phyloP scores from a whole-genome alignment of 1,139 yeast species.

The Arxiozyma slooffiae region DNA sequence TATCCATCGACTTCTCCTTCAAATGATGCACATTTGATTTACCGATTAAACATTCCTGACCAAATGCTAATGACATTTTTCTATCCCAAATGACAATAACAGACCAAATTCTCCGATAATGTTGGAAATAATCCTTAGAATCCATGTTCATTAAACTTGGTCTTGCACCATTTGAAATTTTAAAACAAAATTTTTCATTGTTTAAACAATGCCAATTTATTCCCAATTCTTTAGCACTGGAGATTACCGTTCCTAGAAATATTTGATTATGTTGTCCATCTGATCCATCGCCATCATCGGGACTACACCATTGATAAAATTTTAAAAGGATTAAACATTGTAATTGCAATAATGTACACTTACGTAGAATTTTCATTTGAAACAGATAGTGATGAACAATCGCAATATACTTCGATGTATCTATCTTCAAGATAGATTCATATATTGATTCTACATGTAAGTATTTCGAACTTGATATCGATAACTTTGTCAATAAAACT shows the following conservation, averaged over 20 bases:
- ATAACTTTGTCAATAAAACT: slow-evolving; percentile 19
- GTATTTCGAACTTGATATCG: slow-evolving; percentile 17
- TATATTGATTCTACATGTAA: slow-evolving; percentile 4
- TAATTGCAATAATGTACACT: slow-evolving; percentile 23
- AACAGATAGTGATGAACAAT: slow-evolving; percentile 19
- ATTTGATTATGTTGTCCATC: slow-evolving; percentile 24
- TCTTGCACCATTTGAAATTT: slow-evolving; percentile 15
- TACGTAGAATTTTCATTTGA: slow-evolving; percentile 20
- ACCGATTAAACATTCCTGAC: slow-evolving; percentile 24
- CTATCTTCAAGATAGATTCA: slow-evolving; percentile 12
- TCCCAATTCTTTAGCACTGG: slow-evolving; percentile 26
- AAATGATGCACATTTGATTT: slow-evolving; percentile 14
- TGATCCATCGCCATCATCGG: slow-evolving; percentile 29
- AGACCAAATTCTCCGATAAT: slow-evolving; percentile 23
- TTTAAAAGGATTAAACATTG: slow-evolving; percentile 23
- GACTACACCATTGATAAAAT: slow-evolving; percentile 29
- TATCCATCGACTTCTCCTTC: neutral
- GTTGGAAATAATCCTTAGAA: slow-evolving; percentile 11
- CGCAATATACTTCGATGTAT: slow-evolving; percentile 20
- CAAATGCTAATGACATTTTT: slow-evolving; percentile 23
- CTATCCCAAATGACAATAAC: slow-evolving; percentile 27
- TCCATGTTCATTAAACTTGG: slow-evolving; percentile 13
- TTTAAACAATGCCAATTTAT: slow-evolving; percentile 21
- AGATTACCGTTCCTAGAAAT: slow-evolving; percentile 23
- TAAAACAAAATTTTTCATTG: slow-evolving; percentile 13